Conservation (phyloP, 495 filamentous ascomycete species). For the Aspergillus hancockii region DNA sequence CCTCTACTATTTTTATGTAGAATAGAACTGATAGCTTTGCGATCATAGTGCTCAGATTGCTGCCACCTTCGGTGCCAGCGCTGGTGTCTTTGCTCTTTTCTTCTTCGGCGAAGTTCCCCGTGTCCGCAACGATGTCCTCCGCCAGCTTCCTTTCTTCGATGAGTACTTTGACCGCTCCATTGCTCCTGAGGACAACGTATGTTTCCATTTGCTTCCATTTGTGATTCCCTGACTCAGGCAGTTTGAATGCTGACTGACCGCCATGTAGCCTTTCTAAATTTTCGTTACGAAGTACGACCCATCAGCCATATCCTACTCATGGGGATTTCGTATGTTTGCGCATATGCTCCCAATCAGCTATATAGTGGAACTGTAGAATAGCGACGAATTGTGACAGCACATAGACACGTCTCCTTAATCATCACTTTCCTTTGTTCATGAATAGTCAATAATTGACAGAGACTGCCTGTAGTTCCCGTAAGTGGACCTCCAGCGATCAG, state of each 20-base stretch:
- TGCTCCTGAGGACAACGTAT: slow-evolving; percentile 64
- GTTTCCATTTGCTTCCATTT: slow-evolving; percentile 13
- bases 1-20: background rate
- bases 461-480: background rate
- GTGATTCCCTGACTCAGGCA: background rate
- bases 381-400: slow-evolving; percentile 41
- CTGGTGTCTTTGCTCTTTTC: slow-evolving; percentile 65
- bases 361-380: slow-evolving; percentile 30
- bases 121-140: slow-evolving; percentile 65
- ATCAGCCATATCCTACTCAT: slow-evolving; percentile 11
- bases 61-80: slow-evolving; percentile 59
- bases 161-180: slow-evolving; percentile 58
- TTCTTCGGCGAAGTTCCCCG: slow-evolving; percentile 71
- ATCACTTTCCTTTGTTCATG: slow-evolving; percentile 1
- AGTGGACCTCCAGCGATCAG: background rate
- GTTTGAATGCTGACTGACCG: slow-evolving; percentile 34
- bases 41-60: slow-evolving; percentile 52
- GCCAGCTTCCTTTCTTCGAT: slow-evolving; percentile 63
- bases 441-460: background rate
- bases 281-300: slow-evolving; percentile 18
- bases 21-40: background rate
- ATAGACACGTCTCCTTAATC: slow-evolving; percentile 31
- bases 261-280: slow-evolving; percentile 45
- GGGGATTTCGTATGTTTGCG: slow-evolving; percentile 9
- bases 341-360: slow-evolving; percentile 12